phyloP scores from a whole-genome alignment of 1,284 basidiomycete species.

The Amylostereum areolatum region DNA sequence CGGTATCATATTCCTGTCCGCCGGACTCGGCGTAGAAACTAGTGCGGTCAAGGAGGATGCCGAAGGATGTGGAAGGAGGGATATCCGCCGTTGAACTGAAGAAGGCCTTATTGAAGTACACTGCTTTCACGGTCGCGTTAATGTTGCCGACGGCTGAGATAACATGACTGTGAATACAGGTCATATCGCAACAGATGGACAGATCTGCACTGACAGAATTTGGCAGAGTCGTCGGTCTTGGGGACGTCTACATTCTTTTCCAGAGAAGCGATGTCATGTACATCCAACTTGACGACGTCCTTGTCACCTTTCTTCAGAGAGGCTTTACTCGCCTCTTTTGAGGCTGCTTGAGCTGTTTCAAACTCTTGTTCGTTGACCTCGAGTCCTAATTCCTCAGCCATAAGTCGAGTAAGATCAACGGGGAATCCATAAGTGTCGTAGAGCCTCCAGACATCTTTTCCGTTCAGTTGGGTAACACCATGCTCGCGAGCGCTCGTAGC shows the following conservation, averaged over 20 bases:
- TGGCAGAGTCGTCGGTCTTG: constrained; percentile 90
- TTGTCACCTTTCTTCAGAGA: constrained; percentile 63
- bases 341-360: constrained; percentile 82
- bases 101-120: constrained; percentile 85
- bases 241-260: constrained; percentile 80
- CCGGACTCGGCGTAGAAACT: constrained; percentile 98
- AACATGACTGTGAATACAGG: not conserved
- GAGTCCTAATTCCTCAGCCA: constrained; percentile 93
- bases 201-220: constrained; percentile 63
- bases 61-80: constrained; percentile 65
- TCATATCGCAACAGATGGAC: not conserved
- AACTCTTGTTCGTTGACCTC: constrained; percentile 87
- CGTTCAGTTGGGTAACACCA: constrained; percentile 68
- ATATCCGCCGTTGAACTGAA: constrained; percentile 61
- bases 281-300: constrained; percentile 85
- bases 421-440: constrained; percentile 99
- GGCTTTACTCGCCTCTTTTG: constrained; percentile 90
- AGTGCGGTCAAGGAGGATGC: constrained; percentile 89
- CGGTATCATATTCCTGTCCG: constrained; percentile 96
- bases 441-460: constrained; percentile 93
- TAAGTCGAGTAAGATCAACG: constrained; percentile 92
- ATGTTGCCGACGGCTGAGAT: constrained; percentile 67
- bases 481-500: constrained; percentile 65
- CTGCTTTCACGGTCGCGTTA: constrained; percentile 73
- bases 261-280: constrained; percentile 88